phyloP scores from a whole-genome alignment of 2,329 filamentous ascomycete genomes.

The Aspergillus unguis region DNA sequence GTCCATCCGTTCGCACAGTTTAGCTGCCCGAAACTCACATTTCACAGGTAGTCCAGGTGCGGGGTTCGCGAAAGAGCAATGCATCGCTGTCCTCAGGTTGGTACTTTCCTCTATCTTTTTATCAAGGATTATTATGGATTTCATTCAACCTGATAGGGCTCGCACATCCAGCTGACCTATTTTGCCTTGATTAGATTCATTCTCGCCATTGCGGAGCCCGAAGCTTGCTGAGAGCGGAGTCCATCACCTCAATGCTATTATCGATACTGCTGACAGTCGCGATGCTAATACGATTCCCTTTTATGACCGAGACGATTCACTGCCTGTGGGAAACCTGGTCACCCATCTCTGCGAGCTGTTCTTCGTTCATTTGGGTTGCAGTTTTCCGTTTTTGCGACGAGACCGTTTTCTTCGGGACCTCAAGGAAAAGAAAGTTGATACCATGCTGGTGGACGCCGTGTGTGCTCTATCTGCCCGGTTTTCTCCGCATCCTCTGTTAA shows the following conservation, averaged over 20 bases:
- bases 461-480: conserved; percentile 80
- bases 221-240: conserved; percentile 22
- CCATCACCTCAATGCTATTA: conserved; percentile 18
- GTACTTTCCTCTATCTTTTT: conserved; percentile 10
- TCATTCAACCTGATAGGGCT: background rate
- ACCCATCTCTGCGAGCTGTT: conserved; percentile 75
- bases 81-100: conserved; percentile 39
- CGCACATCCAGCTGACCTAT: background rate
- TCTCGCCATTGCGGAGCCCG: conserved; percentile 36
- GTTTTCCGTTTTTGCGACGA: conserved; percentile 75
- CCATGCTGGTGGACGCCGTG: conserved; percentile 81
- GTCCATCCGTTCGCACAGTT: background rate
- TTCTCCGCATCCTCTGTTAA: conserved; percentile 58
- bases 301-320: conserved; percentile 69
- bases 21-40: conserved; percentile 18
- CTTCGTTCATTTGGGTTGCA: conserved; percentile 78
- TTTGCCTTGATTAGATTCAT: conserved; percentile 28
- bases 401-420: conserved; percentile 71
- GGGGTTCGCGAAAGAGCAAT: conserved; percentile 50
- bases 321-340: conserved; percentile 71
- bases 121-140: background rate
- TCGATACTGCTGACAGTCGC: conserved; percentile 29
- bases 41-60: conserved; percentile 55
- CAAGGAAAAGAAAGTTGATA: conserved; percentile 74
- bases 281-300: conserved; percentile 56